Percentiles rank a stretch among this genome's conserved stretches.
phyloP scores from a whole-genome alignment of 306 rosid species.

The Inga oerstediana region DNA sequence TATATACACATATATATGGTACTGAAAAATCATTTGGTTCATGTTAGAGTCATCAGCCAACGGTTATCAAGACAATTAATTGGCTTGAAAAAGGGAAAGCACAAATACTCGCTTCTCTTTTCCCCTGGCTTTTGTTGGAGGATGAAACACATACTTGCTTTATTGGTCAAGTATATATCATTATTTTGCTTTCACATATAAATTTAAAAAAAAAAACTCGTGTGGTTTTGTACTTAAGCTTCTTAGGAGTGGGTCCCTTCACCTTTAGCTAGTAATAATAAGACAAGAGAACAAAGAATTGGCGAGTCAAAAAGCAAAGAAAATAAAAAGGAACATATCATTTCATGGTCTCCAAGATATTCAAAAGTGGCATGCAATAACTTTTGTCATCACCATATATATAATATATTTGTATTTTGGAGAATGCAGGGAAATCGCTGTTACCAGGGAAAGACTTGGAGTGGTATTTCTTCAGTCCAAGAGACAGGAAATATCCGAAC shows the following conservation, averaged over 20 bases:
- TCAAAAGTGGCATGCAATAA: constrained; percentile 32
- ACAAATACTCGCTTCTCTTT: background rate
- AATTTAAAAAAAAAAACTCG: constrained; percentile 6
- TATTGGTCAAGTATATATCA: constrained; percentile 48
- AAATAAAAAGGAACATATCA: constrained; percentile 20
- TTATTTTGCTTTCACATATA: constrained; percentile 30
- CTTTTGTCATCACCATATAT: no score
- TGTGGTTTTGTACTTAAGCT: background rate
- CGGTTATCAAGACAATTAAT: background rate
- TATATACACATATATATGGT: no score
- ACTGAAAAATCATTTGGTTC: background rate
- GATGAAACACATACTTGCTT: constrained; percentile 43
- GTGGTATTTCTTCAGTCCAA: constrained; percentile 95
- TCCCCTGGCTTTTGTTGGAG: constrained; percentile 34
- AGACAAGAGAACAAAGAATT: constrained; percentile 43
- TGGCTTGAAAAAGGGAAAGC: constrained; percentile 25
- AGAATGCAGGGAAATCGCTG: constrained; percentile 70
- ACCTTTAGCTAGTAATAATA: constrained; percentile 39
- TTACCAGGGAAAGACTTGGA: constrained; percentile 93
- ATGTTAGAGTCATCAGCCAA: background rate
- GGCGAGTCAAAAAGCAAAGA: constrained; percentile 62
- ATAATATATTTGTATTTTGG: no score
- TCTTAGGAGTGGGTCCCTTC: background rate
- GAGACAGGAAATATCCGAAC: constrained; percentile 89
- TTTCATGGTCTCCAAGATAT: constrained; percentile 37